Conservation (phyloP, 1,284 basidiomycete species). For the Ceratobasidium sp. region DNA sequence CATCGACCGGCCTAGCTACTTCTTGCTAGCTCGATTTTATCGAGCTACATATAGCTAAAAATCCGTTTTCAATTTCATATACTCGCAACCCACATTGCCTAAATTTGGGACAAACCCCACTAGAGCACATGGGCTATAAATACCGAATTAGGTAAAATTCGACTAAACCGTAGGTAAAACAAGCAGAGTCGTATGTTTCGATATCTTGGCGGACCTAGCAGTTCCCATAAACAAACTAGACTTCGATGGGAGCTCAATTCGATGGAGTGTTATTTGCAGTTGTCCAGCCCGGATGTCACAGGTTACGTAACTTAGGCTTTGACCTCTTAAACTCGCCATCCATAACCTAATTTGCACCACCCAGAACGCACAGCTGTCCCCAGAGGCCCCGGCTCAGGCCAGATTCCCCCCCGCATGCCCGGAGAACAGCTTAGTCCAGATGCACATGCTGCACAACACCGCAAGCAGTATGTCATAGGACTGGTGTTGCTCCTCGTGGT, state of each 20-base stretch:
- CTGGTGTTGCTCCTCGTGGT: conserved; percentile 77
- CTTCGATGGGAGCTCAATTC: not conserved
- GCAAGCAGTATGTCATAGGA: conserved; percentile 69
- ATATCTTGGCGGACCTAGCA: not conserved
- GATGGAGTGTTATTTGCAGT: not conserved
- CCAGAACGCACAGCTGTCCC: conserved; percentile 24
- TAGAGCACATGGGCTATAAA: not conserved
- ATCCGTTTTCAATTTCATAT: too few species aligned
- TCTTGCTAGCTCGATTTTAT: conserved; percentile 9
- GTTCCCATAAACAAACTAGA: not conserved
- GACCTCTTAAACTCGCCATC: conserved; percentile 20
- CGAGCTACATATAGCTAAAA: not conserved
- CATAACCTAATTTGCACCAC: conserved; percentile 25
- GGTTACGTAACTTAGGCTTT: conserved; percentile 17
- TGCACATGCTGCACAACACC: conserved; percentile 32
- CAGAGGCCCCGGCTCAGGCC: conserved; percentile 11
- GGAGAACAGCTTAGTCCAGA: conserved; percentile 1
- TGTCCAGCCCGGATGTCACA: not conserved
- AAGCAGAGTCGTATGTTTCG: not conserved
- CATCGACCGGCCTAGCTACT: conserved; percentile 39
- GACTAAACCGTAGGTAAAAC: not conserved
- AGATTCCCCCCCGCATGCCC: conserved; percentile 8
- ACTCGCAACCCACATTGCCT: too few species aligned
- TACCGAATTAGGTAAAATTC: not conserved
- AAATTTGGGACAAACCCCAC: not conserved